Percentiles rank a stretch among this genome's conserved stretches.
Evolutionary conservation across 208 protist genomes (phyloP).

Genomic region (Crithidia thermophila): DNA sequence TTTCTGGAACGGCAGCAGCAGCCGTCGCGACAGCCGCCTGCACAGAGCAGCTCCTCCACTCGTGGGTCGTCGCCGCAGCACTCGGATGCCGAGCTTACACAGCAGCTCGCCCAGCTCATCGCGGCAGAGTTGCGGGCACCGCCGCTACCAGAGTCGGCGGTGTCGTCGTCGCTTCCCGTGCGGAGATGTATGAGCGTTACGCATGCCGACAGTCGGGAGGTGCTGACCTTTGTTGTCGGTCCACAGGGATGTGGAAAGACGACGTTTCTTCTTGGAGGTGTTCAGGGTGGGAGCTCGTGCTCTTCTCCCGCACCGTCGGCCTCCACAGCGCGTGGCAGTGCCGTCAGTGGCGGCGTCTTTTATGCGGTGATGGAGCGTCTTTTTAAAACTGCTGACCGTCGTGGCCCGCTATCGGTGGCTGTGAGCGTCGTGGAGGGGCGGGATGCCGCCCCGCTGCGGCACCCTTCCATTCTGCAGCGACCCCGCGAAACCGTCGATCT

Average conservation of each 20-base stretch:
- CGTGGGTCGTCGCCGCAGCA: not conserved
- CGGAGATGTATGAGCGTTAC: no score
- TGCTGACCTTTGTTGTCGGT: conserved; percentile 27
- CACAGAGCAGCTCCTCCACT: not conserved
- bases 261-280: conserved; percentile 19
- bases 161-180: no score
- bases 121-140: conserved; percentile 5
- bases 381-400: not conserved
- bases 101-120: conserved; percentile 20
- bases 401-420: conserved; percentile 6
- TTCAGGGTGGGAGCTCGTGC: not conserved
- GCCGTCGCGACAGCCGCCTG: not conserved
- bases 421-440: conserved; percentile 35
- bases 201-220: no score
- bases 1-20: not conserved
- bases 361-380: conserved; percentile 24
- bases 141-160: no score
- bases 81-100: conserved; percentile 22
- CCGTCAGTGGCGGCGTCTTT: conserved; percentile 17
- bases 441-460: conserved; percentile 29
- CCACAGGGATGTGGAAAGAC: conserved; percentile 19
- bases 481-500: conserved; percentile 34
- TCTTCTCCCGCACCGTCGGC: not conserved
- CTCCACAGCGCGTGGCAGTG: not conserved
- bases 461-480: conserved; percentile 29